Evolutionary conservation across 257 asterid genomes (phyloP).

Genomic region (Forsythia viridissima): DNA sequence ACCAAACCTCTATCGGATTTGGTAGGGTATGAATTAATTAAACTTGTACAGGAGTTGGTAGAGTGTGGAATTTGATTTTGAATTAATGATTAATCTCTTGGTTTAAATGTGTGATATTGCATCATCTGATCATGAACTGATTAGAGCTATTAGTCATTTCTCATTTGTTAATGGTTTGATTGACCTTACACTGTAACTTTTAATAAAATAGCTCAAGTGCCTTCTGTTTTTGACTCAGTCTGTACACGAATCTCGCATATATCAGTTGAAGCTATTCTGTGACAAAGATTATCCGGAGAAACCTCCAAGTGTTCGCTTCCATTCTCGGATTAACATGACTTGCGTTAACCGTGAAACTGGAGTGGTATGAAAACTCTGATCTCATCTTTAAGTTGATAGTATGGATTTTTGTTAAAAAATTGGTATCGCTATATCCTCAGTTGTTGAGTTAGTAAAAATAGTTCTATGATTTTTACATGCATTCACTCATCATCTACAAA

Average conservation of each 20-base stretch:
- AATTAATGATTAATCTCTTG: neutral
- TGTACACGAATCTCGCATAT: conserved; percentile 57
- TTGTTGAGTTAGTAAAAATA: neutral
- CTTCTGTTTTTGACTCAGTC: conserved; percentile 30
- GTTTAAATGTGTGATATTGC: neutral
- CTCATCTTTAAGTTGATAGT: neutral
- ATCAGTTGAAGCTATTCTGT: conserved; percentile 51
- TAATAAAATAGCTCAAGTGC: neutral
- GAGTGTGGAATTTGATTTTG: neutral
- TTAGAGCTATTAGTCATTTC: neutral
- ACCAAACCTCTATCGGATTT: no score
- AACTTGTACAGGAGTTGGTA: neutral
- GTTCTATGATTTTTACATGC: neutral
- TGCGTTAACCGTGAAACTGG: conserved; percentile 57
- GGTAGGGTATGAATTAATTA: neutral
- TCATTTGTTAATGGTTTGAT: neutral
- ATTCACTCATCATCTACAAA: neutral
- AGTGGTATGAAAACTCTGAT: conserved; percentile 33
- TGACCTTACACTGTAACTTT: neutral
- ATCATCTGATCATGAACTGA: neutral
- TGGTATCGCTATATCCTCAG: neutral
- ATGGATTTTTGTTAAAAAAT: neutral
- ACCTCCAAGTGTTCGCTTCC: conserved; percentile 57
- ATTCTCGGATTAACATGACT: conserved; percentile 54
- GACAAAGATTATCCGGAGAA: conserved; percentile 64